These are phyloP conservation scores for Cyclotella distinguenda DNA, from an alignment of 108 stramenopile genomes.

Conservation along the genomic window DNA sequence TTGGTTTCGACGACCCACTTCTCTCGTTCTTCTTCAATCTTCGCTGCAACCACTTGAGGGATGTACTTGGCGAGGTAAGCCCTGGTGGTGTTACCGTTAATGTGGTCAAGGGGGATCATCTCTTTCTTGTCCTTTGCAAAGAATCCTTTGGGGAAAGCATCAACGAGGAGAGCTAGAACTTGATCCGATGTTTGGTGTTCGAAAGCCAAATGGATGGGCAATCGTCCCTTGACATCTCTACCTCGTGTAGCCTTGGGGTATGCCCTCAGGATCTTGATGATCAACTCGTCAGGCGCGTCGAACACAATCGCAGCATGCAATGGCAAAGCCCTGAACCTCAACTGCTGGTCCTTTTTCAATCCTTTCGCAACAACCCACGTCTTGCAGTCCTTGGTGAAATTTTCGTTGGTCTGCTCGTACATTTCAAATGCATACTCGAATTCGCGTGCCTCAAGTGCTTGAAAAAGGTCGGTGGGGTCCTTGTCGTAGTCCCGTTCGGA, in stretches of 20 bases:
- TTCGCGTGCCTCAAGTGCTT: conserved; percentile 34
- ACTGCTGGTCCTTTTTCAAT: conserved; percentile 9
- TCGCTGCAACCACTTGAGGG: conserved; percentile 24
- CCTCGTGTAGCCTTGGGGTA: conserved; percentile 40
- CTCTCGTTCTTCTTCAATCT: conserved; percentile 34
- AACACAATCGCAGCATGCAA: conserved; percentile 49
- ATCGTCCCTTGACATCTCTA: conserved; percentile 38
- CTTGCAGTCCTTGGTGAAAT: conserved; percentile 37
- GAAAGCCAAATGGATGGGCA: conserved; percentile 41
- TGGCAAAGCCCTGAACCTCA: conserved; percentile 44
- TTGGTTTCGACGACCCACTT: conserved; percentile 27
- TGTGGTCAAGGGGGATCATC: conserved; percentile 35
- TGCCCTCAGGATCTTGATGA: conserved; percentile 31
- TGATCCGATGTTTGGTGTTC: conserved; percentile 36
- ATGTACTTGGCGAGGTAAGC: conserved; percentile 13
- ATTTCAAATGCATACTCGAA: conserved; percentile 24
- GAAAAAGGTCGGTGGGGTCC: conserved; percentile 45
- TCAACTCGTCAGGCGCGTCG: conserved; percentile 27
- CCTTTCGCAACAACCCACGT: conserved; percentile 45
- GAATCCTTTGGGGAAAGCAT: conserved; percentile 41
- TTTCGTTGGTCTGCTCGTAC: conserved; percentile 6
- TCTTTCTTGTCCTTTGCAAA: conserved; percentile 37
- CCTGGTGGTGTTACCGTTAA: conserved; percentile 27
- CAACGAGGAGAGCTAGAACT: conserved; percentile 14
- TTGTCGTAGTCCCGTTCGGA: conserved; percentile 43